Base-by-base conservation (phyloP, 148 eudicot genomes). In the Salicornia ramosissima region DNA sequence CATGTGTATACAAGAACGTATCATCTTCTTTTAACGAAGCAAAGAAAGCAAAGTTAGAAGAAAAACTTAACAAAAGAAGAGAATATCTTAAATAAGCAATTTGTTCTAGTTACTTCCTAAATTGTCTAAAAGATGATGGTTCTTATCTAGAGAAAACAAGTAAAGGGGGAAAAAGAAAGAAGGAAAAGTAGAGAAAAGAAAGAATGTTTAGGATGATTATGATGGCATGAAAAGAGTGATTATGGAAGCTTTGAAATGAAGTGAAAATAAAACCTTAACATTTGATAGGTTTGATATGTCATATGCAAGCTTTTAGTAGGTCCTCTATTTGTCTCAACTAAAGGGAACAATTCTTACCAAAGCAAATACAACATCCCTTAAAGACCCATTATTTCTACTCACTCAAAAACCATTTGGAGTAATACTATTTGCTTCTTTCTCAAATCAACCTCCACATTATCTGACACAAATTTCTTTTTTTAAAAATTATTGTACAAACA, bases 171-270 rank as follows among this genome's bases (percentile, higher is more conserved):
- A 15, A 14, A 29, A 12, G 9, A 46, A 67, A 67, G 19, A 29
- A 22, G 22, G 22, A 18, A 54, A 18, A 67, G 33, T 22, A 7
- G 45, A 8, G 40, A 33, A 36, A 3, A 65, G 24, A 30, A 9
- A 18, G 45, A 12, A 24, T 29, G 45, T 18, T 31, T 43, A 18
- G 66, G 22, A 3, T 13, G 19, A 21, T 62, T 77, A 77, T 43
- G 79, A 43, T 10, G 64, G 71, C 36, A 77, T 64, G 67, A 79
- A 67, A 74, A 57, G 75, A 39, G 39, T 55, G 39, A 75, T 69
- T 18, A 75, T 69, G 68, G 53, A 61, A 68, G 68, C 78, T 75
- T 75, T 36, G 60, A 30, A 42, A 39, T 9, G 62, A 69, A 75
- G 78, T 74, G 67, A 67, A 67, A 67, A 46, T 28, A 53, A 75